These are phyloP conservation scores for Gautieria morchelliformis DNA, from an alignment of 768 basidiomycete genomes.

Conservation along the genomic window DNA sequence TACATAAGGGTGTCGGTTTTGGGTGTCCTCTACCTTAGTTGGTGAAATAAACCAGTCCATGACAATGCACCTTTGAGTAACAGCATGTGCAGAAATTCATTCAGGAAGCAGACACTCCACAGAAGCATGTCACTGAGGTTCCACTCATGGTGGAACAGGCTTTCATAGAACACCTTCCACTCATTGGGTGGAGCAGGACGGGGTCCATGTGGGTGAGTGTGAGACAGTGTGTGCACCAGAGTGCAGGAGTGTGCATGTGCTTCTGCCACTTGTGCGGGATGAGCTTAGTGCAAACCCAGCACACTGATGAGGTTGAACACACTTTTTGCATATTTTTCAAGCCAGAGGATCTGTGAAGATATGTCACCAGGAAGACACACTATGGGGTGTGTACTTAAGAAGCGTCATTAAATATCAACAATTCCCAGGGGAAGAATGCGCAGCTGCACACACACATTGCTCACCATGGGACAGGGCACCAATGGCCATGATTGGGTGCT, in stretches of 20 bases:
- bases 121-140: constrained; percentile 73
- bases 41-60: no score
- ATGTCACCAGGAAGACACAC: constrained; percentile 82
- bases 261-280: constrained; percentile 37
- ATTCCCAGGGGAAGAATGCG: constrained; percentile 1
- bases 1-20: no score
- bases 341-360: constrained; percentile 68
- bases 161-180: constrained; percentile 65
- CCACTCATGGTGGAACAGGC: constrained; percentile 75
- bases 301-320: constrained; percentile 76
- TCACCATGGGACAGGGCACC: no score
- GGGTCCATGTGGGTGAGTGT: constrained; percentile 67
- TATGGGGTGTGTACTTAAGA: no score
- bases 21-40: no score
- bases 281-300: constrained; percentile 36
- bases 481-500: no score
- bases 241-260: constrained; percentile 48
- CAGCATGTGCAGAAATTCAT: constrained; percentile 82
- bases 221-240: constrained; percentile 74
- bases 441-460: constrained; percentile 31
- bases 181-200: constrained; percentile 47
- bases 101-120: constrained; percentile 70
- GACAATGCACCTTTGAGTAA: constrained; percentile 57
- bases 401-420: constrained; percentile 4
- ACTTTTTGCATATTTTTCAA: constrained; percentile 75